phyloP scores from a whole-genome alignment of 257 asterid species.

The Solanum clarkiae region DNA sequence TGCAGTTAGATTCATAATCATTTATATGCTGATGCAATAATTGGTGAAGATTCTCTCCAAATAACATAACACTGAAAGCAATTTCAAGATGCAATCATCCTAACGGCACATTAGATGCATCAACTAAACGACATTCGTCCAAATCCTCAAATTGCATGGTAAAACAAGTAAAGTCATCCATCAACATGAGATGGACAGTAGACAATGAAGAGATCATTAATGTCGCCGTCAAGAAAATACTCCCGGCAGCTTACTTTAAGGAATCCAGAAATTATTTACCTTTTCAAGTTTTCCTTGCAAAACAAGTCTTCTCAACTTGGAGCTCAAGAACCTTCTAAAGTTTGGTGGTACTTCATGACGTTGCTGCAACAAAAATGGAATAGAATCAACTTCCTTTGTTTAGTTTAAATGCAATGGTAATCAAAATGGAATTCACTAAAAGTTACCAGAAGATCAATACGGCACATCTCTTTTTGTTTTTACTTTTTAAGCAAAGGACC shows the following conservation, averaged over 20 bases:
- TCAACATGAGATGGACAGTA: not conserved
- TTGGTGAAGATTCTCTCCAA: not conserved
- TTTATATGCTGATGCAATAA: not conserved
- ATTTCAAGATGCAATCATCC: not conserved
- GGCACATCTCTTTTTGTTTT: not conserved
- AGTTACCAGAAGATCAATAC: not conserved
- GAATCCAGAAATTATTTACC: conserved; percentile 19
- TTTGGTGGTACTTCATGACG: conserved; percentile 23
- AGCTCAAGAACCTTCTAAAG: conserved; percentile 27
- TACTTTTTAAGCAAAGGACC: not conserved
- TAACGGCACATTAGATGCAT: not conserved
- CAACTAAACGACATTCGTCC: not conserved
- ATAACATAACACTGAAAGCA: not conserved
- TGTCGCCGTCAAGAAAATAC: not conserved
- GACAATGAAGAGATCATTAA: not conserved
- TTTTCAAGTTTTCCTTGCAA: conserved; percentile 36
- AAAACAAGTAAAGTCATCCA: not conserved
- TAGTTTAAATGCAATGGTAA: not conserved
- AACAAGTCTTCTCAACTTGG: conserved; percentile 38
- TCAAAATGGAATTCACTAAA: not conserved
- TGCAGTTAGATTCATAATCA: not conserved
- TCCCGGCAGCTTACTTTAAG: not conserved
- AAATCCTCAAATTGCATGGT: not conserved
- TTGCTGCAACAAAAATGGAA: conserved; percentile 16
- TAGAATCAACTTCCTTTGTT: not conserved